phyloP scores from a whole-genome alignment of 768 basidiomycete genomes.

The Tubosaeta brunneosetosa region DNA sequence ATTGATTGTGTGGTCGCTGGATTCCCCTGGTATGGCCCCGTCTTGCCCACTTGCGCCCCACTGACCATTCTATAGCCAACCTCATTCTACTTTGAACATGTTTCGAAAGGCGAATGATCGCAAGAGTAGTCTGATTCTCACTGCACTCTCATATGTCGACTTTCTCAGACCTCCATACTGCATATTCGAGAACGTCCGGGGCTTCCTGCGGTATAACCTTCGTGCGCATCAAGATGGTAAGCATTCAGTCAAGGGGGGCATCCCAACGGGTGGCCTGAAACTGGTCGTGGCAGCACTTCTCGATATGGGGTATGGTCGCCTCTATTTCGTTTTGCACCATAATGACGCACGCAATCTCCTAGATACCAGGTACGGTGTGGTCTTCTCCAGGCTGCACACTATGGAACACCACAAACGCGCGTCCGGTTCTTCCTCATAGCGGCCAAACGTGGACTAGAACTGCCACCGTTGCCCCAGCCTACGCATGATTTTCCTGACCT shows the following conservation, averaged over 20 bases:
- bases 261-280: slow-evolving; percentile 72
- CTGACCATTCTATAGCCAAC: slow-evolving; percentile 48
- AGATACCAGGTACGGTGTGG: slow-evolving; percentile 44
- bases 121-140: slow-evolving; percentile 68
- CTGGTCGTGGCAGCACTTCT: slow-evolving; percentile 56
- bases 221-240: slow-evolving; percentile 33
- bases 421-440: slow-evolving; percentile 50
- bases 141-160: slow-evolving; percentile 44
- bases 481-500: slow-evolving; percentile 38
- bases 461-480: slow-evolving; percentile 41
- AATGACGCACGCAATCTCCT: neutral
- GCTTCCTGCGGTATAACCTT: slow-evolving; percentile 40
- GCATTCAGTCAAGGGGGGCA: slow-evolving; percentile 55
- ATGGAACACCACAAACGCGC: slow-evolving; percentile 42
- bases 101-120: slow-evolving; percentile 60
- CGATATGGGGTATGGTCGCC: slow-evolving; percentile 55
- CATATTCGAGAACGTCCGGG: slow-evolving; percentile 47
- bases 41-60: neutral
- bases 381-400: slow-evolving; percentile 45
- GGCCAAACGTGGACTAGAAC: slow-evolving; percentile 30
- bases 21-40: slow-evolving; percentile 62
- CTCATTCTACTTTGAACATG: slow-evolving; percentile 71
- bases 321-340: neutral
- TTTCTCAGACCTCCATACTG: slow-evolving; percentile 39
- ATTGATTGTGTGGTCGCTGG: slow-evolving; percentile 65